phyloP scores from a whole-genome alignment of 139 green algal species.

The Chlamydomonas applanata region DNA sequence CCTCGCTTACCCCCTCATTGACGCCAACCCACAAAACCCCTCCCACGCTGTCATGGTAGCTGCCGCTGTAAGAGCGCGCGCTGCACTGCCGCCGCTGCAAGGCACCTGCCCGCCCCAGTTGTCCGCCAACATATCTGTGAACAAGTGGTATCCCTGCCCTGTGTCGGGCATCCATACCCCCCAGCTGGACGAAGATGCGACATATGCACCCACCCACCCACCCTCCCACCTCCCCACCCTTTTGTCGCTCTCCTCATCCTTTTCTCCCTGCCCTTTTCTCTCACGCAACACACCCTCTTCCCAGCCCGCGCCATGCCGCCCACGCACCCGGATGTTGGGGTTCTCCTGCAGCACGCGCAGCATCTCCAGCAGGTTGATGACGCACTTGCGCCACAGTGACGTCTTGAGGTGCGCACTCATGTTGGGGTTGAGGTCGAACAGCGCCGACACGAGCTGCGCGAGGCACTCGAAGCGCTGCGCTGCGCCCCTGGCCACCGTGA shows the following conservation, averaged over 20 bases:
- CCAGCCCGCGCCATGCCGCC: background rate
- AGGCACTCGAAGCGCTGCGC: slow-evolving; percentile 81
- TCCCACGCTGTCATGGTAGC: no score
- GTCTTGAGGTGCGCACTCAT: slow-evolving; percentile 62
- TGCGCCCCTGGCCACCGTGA: slow-evolving; percentile 79
- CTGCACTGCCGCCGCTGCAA: background rate
- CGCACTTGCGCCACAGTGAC: slow-evolving; percentile 38
- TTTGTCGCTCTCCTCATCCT: no score
- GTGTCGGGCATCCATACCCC: no score
- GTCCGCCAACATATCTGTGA: no score
- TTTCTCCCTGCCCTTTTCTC: background rate
- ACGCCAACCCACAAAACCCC: no score
- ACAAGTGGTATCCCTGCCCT: no score
- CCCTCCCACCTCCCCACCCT: no score
- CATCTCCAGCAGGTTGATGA: slow-evolving; percentile 61
- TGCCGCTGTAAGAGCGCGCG: background rate
- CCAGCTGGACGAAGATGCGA: no score
- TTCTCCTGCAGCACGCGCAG: slow-evolving; percentile 62
- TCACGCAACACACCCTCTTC: background rate
- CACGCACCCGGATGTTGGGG: slow-evolving; percentile 17
- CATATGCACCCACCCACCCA: no score
- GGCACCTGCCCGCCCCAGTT: no score
- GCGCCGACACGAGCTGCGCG: slow-evolving; percentile 80
- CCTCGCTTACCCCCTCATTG: no score
- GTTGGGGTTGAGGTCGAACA: slow-evolving; percentile 91